These are phyloP conservation scores for Metschnikowia orientalis DNA, from an alignment of 805 yeast species.

Conservation along the genomic window DNA sequence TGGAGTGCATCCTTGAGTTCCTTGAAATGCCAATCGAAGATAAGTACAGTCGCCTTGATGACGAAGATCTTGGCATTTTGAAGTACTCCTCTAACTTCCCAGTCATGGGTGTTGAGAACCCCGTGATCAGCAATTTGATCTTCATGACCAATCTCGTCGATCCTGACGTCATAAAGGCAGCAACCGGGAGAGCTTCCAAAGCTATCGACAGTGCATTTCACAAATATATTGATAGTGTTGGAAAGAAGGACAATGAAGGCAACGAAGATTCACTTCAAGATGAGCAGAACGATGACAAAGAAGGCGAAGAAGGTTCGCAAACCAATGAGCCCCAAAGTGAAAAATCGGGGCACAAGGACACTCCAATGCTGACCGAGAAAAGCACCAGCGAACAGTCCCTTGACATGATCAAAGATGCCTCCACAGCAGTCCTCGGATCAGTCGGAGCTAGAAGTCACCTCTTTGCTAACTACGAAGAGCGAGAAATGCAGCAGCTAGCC, in stretches of 20 bases:
- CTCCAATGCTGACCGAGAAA: constrained; percentile 7
- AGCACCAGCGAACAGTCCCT: constrained; percentile 6
- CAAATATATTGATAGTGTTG: constrained; percentile 20
- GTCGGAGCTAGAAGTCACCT: constrained; percentile 76
- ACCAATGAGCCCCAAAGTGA: constrained; percentile 1
- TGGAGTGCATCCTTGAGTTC: constrained; percentile 76
- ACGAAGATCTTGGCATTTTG: constrained; percentile 57
- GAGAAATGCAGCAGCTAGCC: constrained; percentile 62
- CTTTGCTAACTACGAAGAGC: constrained; percentile 75
- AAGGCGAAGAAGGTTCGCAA: not conserved
- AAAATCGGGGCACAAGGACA: constrained; percentile 10
- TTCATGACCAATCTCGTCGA: constrained; percentile 84
- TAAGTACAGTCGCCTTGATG: constrained; percentile 48
- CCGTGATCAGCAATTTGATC: constrained; percentile 88
- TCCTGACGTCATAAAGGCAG: constrained; percentile 79
- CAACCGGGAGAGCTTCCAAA: constrained; percentile 59
- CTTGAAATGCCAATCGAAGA: constrained; percentile 81
- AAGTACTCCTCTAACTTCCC: constrained; percentile 83
- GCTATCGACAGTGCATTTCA: constrained; percentile 42
- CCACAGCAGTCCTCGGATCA: constrained; percentile 66
- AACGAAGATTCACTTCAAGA: constrained; percentile 3
- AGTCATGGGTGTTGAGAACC: constrained; percentile 81
- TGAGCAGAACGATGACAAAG: constrained; percentile 3
- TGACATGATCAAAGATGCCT: constrained; percentile 50
- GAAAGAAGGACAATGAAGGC: constrained; percentile 6